These are phyloP conservation scores for Microstroma glucosiphilum DNA, from an alignment of 1,284 basidiomycete genomes.

Conservation along the genomic window DNA sequence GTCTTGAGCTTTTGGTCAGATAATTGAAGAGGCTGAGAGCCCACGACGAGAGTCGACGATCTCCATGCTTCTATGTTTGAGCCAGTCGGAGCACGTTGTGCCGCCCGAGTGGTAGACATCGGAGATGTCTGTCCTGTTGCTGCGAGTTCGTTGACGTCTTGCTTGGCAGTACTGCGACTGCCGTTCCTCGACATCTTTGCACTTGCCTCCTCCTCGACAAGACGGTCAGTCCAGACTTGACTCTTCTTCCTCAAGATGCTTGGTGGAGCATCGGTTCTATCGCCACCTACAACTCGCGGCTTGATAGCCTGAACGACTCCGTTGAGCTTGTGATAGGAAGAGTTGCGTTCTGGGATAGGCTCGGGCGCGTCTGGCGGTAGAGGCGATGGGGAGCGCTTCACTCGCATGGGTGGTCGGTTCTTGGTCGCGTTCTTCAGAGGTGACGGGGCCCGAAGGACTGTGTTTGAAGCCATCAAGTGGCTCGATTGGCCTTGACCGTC, in stretches of 20 bases:
- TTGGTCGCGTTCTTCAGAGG: neutral
- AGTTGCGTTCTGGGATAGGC: slow-evolving; percentile 6
- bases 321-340: slow-evolving; percentile 4
- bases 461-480: neutral
- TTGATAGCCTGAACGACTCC: neutral
- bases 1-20: neutral
- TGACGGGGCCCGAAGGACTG: neutral
- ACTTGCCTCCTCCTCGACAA: neutral
- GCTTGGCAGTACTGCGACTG: too few relatives aligned
- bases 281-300: neutral
- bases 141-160: too few relatives aligned
- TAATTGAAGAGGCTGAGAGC: neutral
- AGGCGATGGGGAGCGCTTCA: neutral
- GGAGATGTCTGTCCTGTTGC: too few relatives aligned
- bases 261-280: neutral
- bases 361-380: neutral
- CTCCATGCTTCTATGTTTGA: too few relatives aligned
- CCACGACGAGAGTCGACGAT: too few relatives aligned
- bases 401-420: neutral
- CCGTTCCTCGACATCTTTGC: too few relatives aligned
- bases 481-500: neutral
- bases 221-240: neutral
- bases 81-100: too few relatives aligned
- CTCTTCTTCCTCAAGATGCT: too few relatives aligned
- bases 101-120: too few relatives aligned